A percentile compares a stretch with the other conserved stretches of the same genome.
Conservation (phyloP, 2,329 filamentous ascomycete genomes). For the Diplodia sapinea region DNA sequence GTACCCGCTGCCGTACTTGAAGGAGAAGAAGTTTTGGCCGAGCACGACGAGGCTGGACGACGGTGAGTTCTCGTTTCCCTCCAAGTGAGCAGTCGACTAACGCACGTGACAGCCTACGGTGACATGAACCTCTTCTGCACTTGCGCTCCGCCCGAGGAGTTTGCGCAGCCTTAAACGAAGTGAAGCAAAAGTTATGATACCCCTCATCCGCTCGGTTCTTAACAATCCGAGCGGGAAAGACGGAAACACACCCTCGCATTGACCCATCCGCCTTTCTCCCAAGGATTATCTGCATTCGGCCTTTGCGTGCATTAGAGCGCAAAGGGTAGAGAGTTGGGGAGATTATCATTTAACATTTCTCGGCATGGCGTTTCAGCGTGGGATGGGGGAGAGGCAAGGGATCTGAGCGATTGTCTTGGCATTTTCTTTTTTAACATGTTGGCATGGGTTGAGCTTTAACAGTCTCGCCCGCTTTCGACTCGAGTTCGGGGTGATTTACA, state of each 20-base stretch:
- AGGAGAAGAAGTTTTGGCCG: constrained; percentile 99
- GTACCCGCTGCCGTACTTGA: constrained; percentile 80
- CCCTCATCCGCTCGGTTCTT: constrained; percentile 13
- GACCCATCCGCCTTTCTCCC: background rate
- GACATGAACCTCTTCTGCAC: constrained; percentile 95
- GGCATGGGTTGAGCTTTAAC: constrained; percentile 12
- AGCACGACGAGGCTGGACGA: constrained; percentile 85
- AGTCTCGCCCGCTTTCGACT: constrained; percentile 2
- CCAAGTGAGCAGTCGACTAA: constrained; percentile 37
- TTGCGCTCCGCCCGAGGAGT: constrained; percentile 76
- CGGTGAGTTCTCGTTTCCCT: constrained; percentile 60
- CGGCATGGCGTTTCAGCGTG: constrained; percentile 18
- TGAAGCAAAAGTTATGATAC: constrained; percentile 15
- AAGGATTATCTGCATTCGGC: background rate
- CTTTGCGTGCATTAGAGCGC: constrained; percentile 18
- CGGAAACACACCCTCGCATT: background rate
- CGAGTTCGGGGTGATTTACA: background rate
- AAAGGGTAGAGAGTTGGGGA: constrained; percentile 9
- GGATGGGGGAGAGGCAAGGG: background rate
- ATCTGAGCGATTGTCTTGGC: constrained; percentile 1
- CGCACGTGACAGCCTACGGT: constrained; percentile 69
- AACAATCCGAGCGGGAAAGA: constrained; percentile 2
- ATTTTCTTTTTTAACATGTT: constrained; percentile 20
- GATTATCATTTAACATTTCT: constrained; percentile 20
- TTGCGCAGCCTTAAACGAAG: constrained; percentile 21